Evolutionary conservation across 1,139 yeast genomes (phyloP), one percentile per base, ranked within the genome.

Genomic region (Groenewaldozyma sp.): DNA sequence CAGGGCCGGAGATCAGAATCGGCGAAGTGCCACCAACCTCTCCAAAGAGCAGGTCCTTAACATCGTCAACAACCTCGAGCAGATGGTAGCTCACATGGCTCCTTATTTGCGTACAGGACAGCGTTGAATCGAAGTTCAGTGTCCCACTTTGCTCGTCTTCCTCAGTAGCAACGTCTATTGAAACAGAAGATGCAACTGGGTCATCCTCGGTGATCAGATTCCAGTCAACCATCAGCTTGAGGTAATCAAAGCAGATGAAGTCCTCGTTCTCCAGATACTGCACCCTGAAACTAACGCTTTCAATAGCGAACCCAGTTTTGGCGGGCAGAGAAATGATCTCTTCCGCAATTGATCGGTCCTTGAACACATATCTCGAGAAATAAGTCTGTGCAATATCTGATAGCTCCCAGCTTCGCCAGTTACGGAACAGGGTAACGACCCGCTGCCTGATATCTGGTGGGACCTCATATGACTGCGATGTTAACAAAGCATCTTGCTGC

Each of bases 331-430:
- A 39, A 7, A 58, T 45, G 3, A 60, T 46, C 5, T 56, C 50
- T 20, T 58, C 62, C 19, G 50, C 58, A 28, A 56, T 44, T 16
- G 61, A 51, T 3, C 41, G 35, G 38, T 54, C 49, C 24, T 45
- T 40, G 22, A 59, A 43, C 2, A 45, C 46, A 45, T 54, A 55
- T 16, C 52, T 40, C 36, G 52, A 64, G 14, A 48, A 52, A 39
- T 66, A 71, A 38, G 78, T 71, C 35, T 77, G 65, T 33, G 75
- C 75, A 21, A 77, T 69, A 51, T 74, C 73, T 5, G 71, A 62
- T 44, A 74, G 76, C 50, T 88, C 97, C 97, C 97, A 91, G 42
- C 78, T 75, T 65, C 96, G 74, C 96, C 97, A 88, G n/a, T 71
- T 67, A 0, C 78, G 67, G 53, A 86, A 84, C 0, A 78, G 67